Percentiles rank a stretch among this genome's conserved stretches.
Evolutionary conservation across 148 eudicot species (phyloP).

Genomic region (Arctostaphylos glauca): DNA sequence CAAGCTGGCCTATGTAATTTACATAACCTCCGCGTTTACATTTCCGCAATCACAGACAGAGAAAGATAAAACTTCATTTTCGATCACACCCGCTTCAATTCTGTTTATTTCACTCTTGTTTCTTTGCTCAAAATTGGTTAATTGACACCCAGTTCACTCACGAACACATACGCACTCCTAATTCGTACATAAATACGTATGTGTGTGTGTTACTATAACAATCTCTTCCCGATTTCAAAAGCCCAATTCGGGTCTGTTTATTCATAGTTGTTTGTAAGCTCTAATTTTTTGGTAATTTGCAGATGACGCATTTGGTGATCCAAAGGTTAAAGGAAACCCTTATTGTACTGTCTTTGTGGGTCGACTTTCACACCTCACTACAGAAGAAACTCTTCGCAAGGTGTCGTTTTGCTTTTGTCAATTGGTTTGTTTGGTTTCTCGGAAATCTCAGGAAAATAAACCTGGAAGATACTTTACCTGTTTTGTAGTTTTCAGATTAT

Average conservation of each 20-base stretch:
- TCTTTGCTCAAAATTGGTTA: neutral
- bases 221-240: neutral
- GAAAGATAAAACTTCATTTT: neutral
- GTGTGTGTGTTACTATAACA: neutral
- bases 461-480: neutral
- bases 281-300: constrained; percentile 10
- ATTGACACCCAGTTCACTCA: neutral
- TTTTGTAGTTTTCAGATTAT: no score
- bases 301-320: constrained; percentile 98
- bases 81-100: neutral
- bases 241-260: neutral
- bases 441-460: neutral
- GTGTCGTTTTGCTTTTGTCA: constrained; percentile 21
- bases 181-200: neutral
- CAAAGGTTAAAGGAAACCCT: constrained; percentile 76
- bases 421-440: neutral
- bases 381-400: constrained; percentile 69
- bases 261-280: neutral
- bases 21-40: neutral
- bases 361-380: constrained; percentile 68
- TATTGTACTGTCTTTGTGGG: constrained; percentile 82
- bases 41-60: neutral
- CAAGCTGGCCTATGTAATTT: constrained; percentile 72
- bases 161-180: neutral
- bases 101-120: neutral